These are phyloP conservation scores for Lactarius indigo DNA, from an alignment of 768 basidiomycete genomes.

Conservation along the genomic window DNA sequence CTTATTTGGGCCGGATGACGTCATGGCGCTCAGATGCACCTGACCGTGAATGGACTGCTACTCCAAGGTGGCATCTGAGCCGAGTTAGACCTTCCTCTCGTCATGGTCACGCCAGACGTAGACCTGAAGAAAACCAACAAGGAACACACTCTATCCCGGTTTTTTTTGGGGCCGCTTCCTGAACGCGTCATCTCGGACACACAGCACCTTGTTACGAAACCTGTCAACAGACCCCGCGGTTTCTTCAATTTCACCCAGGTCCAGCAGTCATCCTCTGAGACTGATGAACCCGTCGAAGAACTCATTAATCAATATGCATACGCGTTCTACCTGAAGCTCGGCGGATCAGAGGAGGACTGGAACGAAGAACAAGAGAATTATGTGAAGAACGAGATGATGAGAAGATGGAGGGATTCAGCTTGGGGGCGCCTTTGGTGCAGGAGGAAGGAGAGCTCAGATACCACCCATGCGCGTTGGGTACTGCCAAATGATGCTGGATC, in stretches of 20 bases:
- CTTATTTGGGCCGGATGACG: not conserved
- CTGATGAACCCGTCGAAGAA: slow-evolving; percentile 40
- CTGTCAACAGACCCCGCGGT: slow-evolving; percentile 22
- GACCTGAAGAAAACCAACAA: slow-evolving; percentile 19
- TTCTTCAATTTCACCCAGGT: slow-evolving; percentile 29
- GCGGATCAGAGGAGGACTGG: slow-evolving; percentile 68
- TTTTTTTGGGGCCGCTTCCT: slow-evolving; percentile 78
- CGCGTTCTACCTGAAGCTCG: slow-evolving; percentile 58
- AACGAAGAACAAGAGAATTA: slow-evolving; percentile 48
- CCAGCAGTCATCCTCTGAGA: slow-evolving; percentile 28
- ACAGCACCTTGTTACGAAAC: slow-evolving; percentile 9
- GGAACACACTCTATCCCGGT: slow-evolving; percentile 44
- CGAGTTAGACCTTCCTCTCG: slow-evolving; percentile 10
- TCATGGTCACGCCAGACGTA: slow-evolving; percentile 11
- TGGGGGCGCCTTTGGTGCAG: slow-evolving; percentile 48
- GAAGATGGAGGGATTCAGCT: slow-evolving; percentile 61
- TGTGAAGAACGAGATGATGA: slow-evolving; percentile 53
- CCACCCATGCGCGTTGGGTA: slow-evolving; percentile 26
- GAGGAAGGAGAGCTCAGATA: slow-evolving; percentile 32
- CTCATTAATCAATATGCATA: slow-evolving; percentile 60
- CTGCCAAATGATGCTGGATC: slow-evolving; percentile 64
- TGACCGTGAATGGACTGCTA: not conserved
- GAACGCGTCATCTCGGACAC: slow-evolving; percentile 47
- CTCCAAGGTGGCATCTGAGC: not conserved
- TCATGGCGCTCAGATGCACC: not conserved